phyloP scores from a whole-genome alignment of 495 filamentous ascomycete species.

The Cetradonia linearis region DNA sequence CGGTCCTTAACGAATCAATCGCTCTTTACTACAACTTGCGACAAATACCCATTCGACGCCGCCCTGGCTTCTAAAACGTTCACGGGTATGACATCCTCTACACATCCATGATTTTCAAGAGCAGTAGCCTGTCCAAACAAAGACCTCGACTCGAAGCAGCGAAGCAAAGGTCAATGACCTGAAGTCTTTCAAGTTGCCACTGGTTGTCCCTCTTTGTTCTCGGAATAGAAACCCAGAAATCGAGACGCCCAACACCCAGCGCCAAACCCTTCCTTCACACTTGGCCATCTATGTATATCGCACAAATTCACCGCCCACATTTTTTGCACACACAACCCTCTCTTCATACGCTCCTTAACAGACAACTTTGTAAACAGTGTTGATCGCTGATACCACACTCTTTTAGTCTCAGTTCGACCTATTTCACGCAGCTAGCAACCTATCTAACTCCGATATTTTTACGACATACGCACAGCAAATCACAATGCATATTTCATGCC shows the following conservation, averaged over 20 bases:
- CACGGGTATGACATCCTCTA: conserved; percentile 9
- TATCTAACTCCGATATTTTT: neutral
- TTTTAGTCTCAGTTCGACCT: conserved; percentile 9
- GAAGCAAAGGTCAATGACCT: neutral
- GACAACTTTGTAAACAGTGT: neutral
- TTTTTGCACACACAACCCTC: neutral
- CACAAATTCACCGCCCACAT: neutral
- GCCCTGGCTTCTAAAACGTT: conserved; percentile 7
- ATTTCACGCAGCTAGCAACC: conserved; percentile 11
- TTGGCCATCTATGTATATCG: neutral
- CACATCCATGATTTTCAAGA: conserved; percentile 6
- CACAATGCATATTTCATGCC: conserved; percentile 12
- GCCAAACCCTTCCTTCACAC: neutral
- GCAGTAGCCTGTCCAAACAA: neutral
- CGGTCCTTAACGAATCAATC: conserved; percentile 12
- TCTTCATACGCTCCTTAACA: neutral
- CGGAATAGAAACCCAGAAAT: neutral
- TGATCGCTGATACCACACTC: conserved; percentile 13
- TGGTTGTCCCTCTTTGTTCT: conserved; percentile 6
- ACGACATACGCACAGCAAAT: conserved; percentile 1
- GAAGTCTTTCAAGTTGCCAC: neutral
- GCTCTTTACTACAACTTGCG: conserved; percentile 9
- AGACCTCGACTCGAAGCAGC: neutral
- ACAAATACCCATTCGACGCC: conserved; percentile 10
- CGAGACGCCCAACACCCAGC: neutral